A percentile compares a stretch with the other conserved stretches of the same genome.
Evolutionary conservation across 208 protist species (phyloP).

Genomic region (Trypanosoma theileri): DNA sequence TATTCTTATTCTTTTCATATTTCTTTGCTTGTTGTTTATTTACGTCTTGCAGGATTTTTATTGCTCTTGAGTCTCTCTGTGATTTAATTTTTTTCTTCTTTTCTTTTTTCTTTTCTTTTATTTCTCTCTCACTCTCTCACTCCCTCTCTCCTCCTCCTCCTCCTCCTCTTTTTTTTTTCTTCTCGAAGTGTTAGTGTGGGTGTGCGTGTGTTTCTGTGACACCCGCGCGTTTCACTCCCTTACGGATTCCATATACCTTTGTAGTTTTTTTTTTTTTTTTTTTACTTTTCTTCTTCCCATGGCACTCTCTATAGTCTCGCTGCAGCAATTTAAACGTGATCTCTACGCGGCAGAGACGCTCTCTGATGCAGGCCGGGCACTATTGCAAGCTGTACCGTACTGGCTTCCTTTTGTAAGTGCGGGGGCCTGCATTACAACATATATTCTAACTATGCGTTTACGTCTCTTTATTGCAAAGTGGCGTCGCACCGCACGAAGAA

Average conservation of each 20-base stretch:
- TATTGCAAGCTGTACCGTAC: conserved; percentile 57
- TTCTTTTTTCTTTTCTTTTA: conserved; percentile 18
- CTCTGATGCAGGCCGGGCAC: conserved; percentile 41
- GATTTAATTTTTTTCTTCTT: background rate
- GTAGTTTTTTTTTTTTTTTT: conserved; percentile 1
- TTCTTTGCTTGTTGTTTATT: conserved; percentile 17
- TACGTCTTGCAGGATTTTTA: background rate
- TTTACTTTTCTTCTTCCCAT: background rate
- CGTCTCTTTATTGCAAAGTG: conserved; percentile 74
- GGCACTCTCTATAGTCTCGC: conserved; percentile 3
- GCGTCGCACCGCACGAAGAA: conserved; percentile 67
- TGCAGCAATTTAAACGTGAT: conserved; percentile 35
- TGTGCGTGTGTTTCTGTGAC: background rate
- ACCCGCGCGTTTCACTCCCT: background rate
- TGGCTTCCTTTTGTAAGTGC: conserved; percentile 69
- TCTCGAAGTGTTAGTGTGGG: background rate
- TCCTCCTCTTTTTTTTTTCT: background rate
- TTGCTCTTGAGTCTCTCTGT: background rate
- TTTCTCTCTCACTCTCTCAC: background rate
- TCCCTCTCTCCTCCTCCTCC: conserved; percentile 15
- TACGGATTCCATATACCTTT: too few relatives aligned
- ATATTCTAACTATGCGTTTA: conserved; percentile 65
- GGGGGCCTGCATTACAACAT: conserved; percentile 41
- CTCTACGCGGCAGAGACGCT: conserved; percentile 69
- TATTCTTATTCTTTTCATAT: conserved; percentile 17